Evolutionary conservation across 257 asterid genomes (phyloP).

Genomic region (Solanum chaucha): DNA sequence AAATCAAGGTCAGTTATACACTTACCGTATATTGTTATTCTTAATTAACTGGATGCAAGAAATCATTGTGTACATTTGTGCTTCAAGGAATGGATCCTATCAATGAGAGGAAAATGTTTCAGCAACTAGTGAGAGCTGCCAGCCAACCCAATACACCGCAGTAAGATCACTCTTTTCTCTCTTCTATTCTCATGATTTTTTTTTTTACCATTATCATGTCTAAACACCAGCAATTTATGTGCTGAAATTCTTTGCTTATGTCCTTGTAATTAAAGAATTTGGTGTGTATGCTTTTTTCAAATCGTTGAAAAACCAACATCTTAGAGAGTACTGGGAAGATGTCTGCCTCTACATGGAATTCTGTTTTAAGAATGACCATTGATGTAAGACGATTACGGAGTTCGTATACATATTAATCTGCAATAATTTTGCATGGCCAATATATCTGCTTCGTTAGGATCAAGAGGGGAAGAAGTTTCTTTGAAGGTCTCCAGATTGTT

Average conservation of each 20-base stretch:
- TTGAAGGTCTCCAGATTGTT: not conserved
- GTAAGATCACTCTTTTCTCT: slow-evolving; percentile 30
- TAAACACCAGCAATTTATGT: not conserved
- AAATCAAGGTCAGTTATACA: slow-evolving; percentile 58
- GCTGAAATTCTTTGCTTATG: not conserved
- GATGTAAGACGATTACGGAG: not conserved
- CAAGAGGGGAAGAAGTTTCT: not conserved
- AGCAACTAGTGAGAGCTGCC: slow-evolving; percentile 91
- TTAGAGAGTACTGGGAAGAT: not conserved
- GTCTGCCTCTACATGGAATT: not conserved
- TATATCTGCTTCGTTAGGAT: not conserved
- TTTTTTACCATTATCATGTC: not conserved
- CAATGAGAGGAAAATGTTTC: slow-evolving; percentile 97
- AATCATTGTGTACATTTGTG: slow-evolving; percentile 2
- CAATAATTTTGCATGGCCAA: not conserved
- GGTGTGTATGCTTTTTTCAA: not conserved
- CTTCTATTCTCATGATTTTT: not conserved
- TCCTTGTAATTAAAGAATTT: not conserved
- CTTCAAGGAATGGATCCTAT: slow-evolving; percentile 91
- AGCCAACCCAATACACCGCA: slow-evolving; percentile 89
- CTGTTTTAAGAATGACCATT: not conserved
- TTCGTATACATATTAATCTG: not conserved
- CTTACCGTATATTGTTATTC: slow-evolving; percentile 5
- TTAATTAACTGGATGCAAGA: not conserved
- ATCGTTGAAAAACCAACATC: not conserved